Base-by-base conservation (phyloP, 2,329 filamentous ascomycete species). In the Epichloe baconii region DNA sequence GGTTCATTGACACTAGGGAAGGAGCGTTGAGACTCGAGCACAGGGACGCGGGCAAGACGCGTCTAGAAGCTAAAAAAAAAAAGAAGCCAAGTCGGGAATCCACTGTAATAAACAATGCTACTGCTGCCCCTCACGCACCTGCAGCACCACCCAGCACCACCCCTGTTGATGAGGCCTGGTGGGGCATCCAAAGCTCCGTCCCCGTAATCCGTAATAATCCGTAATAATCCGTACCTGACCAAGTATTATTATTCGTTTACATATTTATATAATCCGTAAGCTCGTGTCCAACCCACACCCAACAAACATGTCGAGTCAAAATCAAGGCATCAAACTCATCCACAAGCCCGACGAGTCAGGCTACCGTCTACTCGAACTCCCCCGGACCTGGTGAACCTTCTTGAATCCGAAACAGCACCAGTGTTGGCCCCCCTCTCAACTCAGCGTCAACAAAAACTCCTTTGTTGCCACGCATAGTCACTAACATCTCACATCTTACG, bases 351-450 rank as follows among this genome's bases (percentile, higher is more conserved):
- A 75, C 45, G 68, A 71, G 42, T 58, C 71, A 15, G 71, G 73
- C 48, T 82, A 82, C 64, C 80, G 78, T 53, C 73, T 84, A 51
- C 68, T 84, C 48, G 80, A 84, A 61, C 72, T 84, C 3, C 79
- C 80, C 68, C 77, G 0, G 80, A 82, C 52, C 68, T 84, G 8
- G 69, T 77, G 46, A 66, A 70, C 19, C 66, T 78, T 5, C 71
- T 83, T 42, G 76, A 80, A 60, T 74, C 76, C 8, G 69, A 73
- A 15, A 62, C 69, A 42, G 70, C 78, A 26, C 77, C 78, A 11
- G 65, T 71, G 78, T 80, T 65, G 61, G 74, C 69, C 23, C 21
- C 68, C 23, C 26, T 36, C 48, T 15, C 48, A 26, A 44, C 26
- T 35, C 45, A 34, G 41, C 35, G 21, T 5, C 21, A 44, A 21